Conservation (phyloP, 1,139 yeast species). For the Debaryomyces sp. region DNA sequence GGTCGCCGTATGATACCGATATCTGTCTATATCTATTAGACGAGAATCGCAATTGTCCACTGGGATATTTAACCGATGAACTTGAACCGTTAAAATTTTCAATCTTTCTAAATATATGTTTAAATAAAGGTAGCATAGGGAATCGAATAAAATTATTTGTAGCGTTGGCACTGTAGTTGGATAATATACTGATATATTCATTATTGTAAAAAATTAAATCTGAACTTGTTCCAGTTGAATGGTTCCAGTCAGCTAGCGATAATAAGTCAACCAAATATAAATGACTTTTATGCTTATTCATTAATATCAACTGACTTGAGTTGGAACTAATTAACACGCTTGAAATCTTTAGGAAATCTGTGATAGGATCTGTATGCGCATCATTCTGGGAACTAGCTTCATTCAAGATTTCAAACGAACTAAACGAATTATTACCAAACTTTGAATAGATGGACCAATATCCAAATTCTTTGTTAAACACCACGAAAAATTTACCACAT, state of each 20-base stretch:
- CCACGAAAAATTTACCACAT: constrained; percentile 37
- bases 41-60: constrained; percentile 27
- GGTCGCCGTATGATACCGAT: constrained; percentile 32
- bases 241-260: constrained; percentile 16
- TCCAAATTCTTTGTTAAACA: constrained; percentile 23
- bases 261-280: constrained; percentile 28
- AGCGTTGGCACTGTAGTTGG: constrained; percentile 18
- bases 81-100: constrained; percentile 24
- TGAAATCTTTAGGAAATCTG: constrained; percentile 26
- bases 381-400: constrained; percentile 25
- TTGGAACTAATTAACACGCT: constrained; percentile 29
- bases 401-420: constrained; percentile 26
- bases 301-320: constrained; percentile 26
- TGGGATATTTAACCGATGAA: constrained; percentile 15
- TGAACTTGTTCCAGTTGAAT: neutral
- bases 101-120: constrained; percentile 25
- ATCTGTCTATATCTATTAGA: constrained; percentile 32
- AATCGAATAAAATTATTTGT: constrained; percentile 21
- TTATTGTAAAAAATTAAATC: constrained; percentile 25
- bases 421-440: constrained; percentile 38
- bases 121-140: constrained; percentile 37
- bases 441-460: constrained; percentile 39
- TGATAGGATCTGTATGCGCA: constrained; percentile 13
- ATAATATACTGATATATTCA: constrained; percentile 31
- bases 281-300: constrained; percentile 21